phyloP scores from a whole-genome alignment of 73 alveolate species.

The Tetrahymena borealis region DNA sequence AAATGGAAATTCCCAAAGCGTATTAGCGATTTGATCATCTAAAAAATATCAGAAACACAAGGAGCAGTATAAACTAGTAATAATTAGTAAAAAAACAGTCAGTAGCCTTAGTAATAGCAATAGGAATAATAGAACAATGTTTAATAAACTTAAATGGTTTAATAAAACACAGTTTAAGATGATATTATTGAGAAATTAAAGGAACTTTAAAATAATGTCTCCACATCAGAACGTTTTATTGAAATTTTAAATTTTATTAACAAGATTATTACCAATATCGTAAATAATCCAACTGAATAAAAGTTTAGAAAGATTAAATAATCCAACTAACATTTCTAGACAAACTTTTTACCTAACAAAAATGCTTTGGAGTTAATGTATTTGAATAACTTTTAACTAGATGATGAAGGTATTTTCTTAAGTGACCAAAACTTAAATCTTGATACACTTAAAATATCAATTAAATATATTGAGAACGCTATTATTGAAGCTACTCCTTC shows the following conservation, averaged over 20 bases:
- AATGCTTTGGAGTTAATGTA: not conserved
- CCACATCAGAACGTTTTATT: not conserved
- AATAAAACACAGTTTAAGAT: not conserved
- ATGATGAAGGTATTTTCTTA: not conserved
- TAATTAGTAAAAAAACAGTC: too few species aligned
- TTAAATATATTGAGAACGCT: not conserved
- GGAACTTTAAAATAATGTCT: not conserved
- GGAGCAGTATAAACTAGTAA: too few species aligned
- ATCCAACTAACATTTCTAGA: not conserved
- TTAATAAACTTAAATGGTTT: not conserved
- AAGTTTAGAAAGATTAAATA: not conserved
- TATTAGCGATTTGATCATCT: not conserved
- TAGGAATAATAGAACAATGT: not conserved
- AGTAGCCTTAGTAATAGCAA: not conserved
- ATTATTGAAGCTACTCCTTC: not conserved
- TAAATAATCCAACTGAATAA: not conserved
- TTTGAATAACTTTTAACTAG: not conserved
- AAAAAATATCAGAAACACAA: not conserved
- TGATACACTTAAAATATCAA: not conserved
- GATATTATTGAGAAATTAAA: not conserved
- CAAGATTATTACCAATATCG: not conserved
- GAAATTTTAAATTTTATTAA: not conserved
- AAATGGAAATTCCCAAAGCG: constrained; percentile 1
- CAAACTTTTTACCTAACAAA: not conserved
- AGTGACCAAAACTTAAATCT: not conserved